Evolutionary conservation across 2,329 filamentous ascomycete genomes (phyloP), one percentile per base, ranked within the genome.

Genomic region (Alternaria triticimaculans): DNA sequence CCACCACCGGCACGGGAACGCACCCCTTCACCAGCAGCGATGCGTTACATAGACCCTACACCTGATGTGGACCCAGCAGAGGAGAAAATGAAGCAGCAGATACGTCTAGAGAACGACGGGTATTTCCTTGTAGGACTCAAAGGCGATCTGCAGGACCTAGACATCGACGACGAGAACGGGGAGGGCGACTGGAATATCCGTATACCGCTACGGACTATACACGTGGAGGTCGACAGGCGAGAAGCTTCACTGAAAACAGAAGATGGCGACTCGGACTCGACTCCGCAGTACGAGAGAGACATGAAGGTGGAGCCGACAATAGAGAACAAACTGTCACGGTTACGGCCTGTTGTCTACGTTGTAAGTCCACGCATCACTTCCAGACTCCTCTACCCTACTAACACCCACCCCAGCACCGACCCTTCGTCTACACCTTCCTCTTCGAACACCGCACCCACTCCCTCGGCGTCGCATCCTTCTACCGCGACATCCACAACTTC

Each of bases 391-490:
- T 8, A 15, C 30, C 10, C 12, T 21, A 25, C 54, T 62, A 55
- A 65, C 41, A 5, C 3, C 2, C 7, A 23, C 4, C 15, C 4
- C 30, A 80, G 78, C 83, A 89, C 76, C 87, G 86, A 23, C 92
- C 92, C 0, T 95, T 95, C 78, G 87, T 95, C 51, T 94, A 92
- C 76, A 87, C 90, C 2, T 90, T 96, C 64, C 82, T 96, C 5
- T 95, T 95, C 77, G 81, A 86, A 51, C 81, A 86, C 45, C 84
- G 84, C 50, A 90, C 90, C 7, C 84, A 87, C 58, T 87, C 88
- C 2, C 75, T 86, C 18, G 76, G 72, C 37, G 77, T 83, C 8
- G 70, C 80, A 3, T 73, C 76, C 11, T 84, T 85, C 73, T 85
- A 85, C 73, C 79, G 78, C 54, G 80, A 84, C 59, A 71, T 89